Evolutionary conservation across 192 early-diverging fungal genomes (phyloP).

Genomic region (Podila verticillata): DNA sequence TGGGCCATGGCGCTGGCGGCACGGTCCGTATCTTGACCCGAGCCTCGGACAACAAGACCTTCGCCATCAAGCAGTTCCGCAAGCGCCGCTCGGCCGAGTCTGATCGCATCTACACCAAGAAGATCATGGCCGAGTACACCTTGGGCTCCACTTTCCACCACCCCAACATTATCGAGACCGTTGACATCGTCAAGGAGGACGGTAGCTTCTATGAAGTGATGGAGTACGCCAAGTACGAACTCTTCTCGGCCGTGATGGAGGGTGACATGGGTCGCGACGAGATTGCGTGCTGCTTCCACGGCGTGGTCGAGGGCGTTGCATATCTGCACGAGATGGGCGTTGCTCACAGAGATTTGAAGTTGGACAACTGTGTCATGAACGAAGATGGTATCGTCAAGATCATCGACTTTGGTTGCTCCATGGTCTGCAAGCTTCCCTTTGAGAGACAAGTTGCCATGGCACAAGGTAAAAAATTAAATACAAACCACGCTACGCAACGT

Average conservation of each 20-base stretch:
- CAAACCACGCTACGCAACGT: too few species aligned
- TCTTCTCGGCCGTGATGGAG: conserved; percentile 79
- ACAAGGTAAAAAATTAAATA: conserved; percentile 47
- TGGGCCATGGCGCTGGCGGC: conserved; percentile 78
- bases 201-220: conserved; percentile 75
- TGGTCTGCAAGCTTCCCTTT: conserved; percentile 87
- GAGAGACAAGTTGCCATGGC: conserved; percentile 48
- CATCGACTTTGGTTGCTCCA: conserved; percentile 93
- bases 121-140: conserved; percentile 83
- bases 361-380: conserved; percentile 87
- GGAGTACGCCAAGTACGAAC: conserved; percentile 92
- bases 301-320: conserved; percentile 79
- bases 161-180: conserved; percentile 82
- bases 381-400: conserved; percentile 82
- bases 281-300: conserved; percentile 86
- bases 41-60: conserved; percentile 67
- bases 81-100: conserved; percentile 71
- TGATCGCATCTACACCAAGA: conserved; percentile 79
- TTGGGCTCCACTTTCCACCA: conserved; percentile 76
- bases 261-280: conserved; percentile 77
- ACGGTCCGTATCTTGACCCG: conserved; percentile 75
- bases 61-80: conserved; percentile 86
- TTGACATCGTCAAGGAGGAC: conserved; percentile 76
- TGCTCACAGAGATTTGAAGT: conserved; percentile 91
- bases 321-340: conserved; percentile 92